These are phyloP conservation scores for Tuber umbilicatum DNA, from an alignment of 495 filamentous ascomycete species.

Conservation along the genomic window DNA sequence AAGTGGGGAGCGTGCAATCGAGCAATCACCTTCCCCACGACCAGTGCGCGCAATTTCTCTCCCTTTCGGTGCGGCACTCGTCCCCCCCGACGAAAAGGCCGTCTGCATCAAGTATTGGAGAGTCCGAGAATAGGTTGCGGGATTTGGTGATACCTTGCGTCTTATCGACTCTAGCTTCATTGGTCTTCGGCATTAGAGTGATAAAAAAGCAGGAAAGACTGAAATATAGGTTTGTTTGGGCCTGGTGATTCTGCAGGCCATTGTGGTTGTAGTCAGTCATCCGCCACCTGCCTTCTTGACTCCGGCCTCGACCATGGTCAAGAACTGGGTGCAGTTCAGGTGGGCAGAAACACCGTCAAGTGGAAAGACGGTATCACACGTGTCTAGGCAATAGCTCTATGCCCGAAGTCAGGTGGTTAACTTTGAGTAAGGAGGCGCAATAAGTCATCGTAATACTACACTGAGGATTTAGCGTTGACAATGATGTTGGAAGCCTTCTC, in stretches of 20 bases:
- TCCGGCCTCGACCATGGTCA: constrained; percentile 29
- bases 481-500: constrained; percentile 32
- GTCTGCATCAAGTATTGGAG: constrained; percentile 33
- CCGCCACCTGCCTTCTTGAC: constrained; percentile 34
- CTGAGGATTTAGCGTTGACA: constrained; percentile 30
- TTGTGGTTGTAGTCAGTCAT: constrained; percentile 17
- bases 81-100: constrained; percentile 32
- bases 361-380: constrained; percentile 36
- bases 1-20: constrained; percentile 29
- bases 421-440: constrained; percentile 28
- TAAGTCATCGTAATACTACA: constrained; percentile 35
- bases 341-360: constrained; percentile 28
- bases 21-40: constrained; percentile 25
- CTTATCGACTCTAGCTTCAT: constrained; percentile 25
- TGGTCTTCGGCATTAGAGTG: constrained; percentile 29
- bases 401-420: constrained; percentile 36
- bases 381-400: constrained; percentile 37
- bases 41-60: constrained; percentile 21
- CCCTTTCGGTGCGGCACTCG: constrained; percentile 32
- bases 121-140: constrained; percentile 31
- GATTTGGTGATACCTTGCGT: constrained; percentile 37
- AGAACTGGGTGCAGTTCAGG: constrained; percentile 33
- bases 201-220: constrained; percentile 32
- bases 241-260: constrained; percentile 23
- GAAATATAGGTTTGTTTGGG: constrained; percentile 35